phyloP scores from a whole-genome alignment of 2,329 filamentous ascomycete species.

The Venturia pyrina region DNA sequence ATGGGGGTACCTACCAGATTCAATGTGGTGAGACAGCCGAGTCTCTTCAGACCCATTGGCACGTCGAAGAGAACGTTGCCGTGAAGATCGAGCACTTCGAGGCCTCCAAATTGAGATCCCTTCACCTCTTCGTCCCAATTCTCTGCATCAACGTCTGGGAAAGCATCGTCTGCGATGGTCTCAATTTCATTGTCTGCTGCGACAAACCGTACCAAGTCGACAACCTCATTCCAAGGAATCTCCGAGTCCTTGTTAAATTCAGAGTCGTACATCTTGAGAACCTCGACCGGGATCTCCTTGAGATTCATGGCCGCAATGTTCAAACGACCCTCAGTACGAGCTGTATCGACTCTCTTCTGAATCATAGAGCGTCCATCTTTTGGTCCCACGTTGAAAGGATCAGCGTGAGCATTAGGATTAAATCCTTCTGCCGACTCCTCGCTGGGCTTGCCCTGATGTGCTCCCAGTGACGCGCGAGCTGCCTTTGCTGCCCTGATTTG shows the following conservation, averaged over 20 bases:
- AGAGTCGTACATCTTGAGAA: constrained; percentile 83
- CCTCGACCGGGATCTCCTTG: constrained; percentile 68
- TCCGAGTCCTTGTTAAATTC: constrained; percentile 52
- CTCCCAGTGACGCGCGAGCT: constrained; percentile 40
- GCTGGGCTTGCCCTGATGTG: constrained; percentile 7
- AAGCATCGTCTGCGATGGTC: constrained; percentile 60
- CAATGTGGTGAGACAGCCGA: constrained; percentile 66
- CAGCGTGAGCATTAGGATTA: constrained; percentile 49
- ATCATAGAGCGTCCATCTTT: constrained; percentile 58
- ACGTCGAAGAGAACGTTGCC: constrained; percentile 66
- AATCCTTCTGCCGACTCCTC: constrained; percentile 25
- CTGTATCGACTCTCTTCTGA: constrained; percentile 60
- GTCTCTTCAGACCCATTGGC: constrained; percentile 63
- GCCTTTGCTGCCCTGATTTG: constrained; percentile 91
- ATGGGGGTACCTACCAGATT: constrained; percentile 55
- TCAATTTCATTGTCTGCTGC: constrained; percentile 86
- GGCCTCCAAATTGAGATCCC: constrained; percentile 68
- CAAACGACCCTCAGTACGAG: constrained; percentile 66
- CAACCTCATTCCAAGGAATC: constrained; percentile 79
- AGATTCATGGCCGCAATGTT: constrained; percentile 82
- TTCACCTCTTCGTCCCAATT: constrained; percentile 54
- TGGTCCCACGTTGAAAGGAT: constrained; percentile 62
- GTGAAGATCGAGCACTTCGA: constrained; percentile 77
- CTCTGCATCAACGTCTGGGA: constrained; percentile 56
- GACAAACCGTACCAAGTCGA: constrained; percentile 75